Conservation (phyloP, 1,139 yeast species). For the Diutina catenulata region DNA sequence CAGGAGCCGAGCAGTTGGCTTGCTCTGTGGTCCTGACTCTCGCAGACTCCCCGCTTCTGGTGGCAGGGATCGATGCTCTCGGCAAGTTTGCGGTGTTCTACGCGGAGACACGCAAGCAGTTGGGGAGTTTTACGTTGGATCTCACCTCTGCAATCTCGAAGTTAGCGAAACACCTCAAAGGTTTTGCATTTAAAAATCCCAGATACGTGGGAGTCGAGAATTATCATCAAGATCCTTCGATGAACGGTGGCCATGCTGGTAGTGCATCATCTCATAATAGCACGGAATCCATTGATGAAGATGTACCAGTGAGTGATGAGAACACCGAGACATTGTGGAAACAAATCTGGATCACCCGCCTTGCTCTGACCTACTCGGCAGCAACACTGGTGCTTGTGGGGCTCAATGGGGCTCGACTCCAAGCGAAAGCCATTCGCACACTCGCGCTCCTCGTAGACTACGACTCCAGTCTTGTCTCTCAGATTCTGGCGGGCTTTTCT, state of each 20-base stretch:
- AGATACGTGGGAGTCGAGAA: background rate
- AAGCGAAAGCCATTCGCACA: background rate
- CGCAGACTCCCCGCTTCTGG: background rate
- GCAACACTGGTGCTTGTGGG: background rate
- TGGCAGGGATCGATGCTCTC: background rate
- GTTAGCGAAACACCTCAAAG: background rate
- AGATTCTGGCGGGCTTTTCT: background rate
- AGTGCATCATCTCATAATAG: too few species aligned
- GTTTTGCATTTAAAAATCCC: background rate
- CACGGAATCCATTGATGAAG: too few species aligned
- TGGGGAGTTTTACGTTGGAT: background rate
- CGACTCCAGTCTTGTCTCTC: background rate
- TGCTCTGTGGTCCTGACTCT: background rate
- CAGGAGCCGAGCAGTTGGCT: conserved; percentile 4
- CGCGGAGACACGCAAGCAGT: background rate
- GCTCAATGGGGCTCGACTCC: background rate
- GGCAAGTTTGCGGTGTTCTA: background rate
- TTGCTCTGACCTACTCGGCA: background rate
- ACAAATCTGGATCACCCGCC: background rate
- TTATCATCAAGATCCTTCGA: too few species aligned
- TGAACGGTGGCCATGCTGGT: too few species aligned
- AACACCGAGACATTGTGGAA: background rate
- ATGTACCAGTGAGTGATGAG: too few species aligned
- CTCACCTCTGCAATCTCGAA: too few species aligned
- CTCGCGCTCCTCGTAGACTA: conserved; percentile 1